Base-by-base conservation (phyloP, 371 early-diverging fungal species). In the Apophysomyces sp. region DNA sequence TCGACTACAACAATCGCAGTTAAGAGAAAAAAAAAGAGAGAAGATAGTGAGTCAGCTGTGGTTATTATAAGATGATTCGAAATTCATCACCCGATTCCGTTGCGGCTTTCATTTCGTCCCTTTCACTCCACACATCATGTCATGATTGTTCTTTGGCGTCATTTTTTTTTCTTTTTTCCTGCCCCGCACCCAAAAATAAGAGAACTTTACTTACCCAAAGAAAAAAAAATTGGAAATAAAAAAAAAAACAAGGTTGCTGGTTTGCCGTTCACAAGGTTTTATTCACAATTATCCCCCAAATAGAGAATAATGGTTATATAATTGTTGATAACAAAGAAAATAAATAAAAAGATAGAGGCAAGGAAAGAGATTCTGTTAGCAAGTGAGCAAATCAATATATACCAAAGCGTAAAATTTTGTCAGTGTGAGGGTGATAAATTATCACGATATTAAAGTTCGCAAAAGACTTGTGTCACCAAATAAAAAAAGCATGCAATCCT, bases 1-100 rank as follows among this genome's bases (percentile, higher is more conserved):
- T 44, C 49, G 49, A 44, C 49, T 44, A 44, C 49, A 44, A n/a
- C 49, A 44, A 44, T 44, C 49, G 49, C 49, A 44, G 49, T 44
- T 44, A 24, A 44, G 49, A 44, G 49, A 21, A 44, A 44, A 18
- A 44, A 4, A 21, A 44, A 44, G 9, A 44, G 2, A 21, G 21
- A 44, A 21, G 21, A 1, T 2, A 44, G 44, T 15, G 21, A 26
- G 27, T 44, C 24, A 44, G 49, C 27, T 18, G 24, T 9, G n/a
- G 49, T 21, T 18, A 26, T 21, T 44, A 44, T 44, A 44, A 44
- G 24, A 26, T 4, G 49, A 44, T 26, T 44, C 7, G 16, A 44
- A 44, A 18, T 44, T 44, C 21, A 44, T 44, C 49, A 44, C 24
- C 49, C 49, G 49, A 44, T 44, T 44, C 49, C 49, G 49, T 11